These are phyloP conservation scores for Amanita inopinata DNA, from an alignment of 768 basidiomycete species.

Conservation along the genomic window DNA sequence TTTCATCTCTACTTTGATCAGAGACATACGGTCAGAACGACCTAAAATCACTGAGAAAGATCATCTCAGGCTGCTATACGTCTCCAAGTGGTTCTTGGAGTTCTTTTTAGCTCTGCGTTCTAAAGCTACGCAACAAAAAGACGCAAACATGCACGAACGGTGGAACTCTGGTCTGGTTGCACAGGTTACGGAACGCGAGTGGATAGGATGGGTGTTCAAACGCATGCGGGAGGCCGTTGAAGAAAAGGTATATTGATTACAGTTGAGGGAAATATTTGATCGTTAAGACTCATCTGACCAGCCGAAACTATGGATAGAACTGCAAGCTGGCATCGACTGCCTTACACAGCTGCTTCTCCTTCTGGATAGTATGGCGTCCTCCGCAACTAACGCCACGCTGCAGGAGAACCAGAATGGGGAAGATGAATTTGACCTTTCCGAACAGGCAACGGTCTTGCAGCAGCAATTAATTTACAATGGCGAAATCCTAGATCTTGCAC, in stretches of 20 bases:
- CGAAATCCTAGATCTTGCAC: conserved; percentile 82
- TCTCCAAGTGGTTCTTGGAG: conserved; percentile 87
- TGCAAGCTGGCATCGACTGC: conserved; percentile 91
- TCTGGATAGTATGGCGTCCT: conserved; percentile 73
- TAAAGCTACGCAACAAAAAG: conserved; percentile 21
- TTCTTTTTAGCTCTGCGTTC: conserved; percentile 63
- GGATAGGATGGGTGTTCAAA: conserved; percentile 85
- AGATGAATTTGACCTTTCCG: conserved; percentile 36
- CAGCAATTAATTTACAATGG: conserved; percentile 93
- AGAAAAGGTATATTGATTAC: conserved; percentile 75
- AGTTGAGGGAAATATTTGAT: too few species aligned
- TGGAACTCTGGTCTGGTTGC: conserved; percentile 72
- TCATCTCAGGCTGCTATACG: conserved; percentile 77
- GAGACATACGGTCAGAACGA: conserved; percentile 89
- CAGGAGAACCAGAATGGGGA: conserved; percentile 1
- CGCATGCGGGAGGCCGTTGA: conserved; percentile 86
- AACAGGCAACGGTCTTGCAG: conserved; percentile 74
- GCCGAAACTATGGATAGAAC: conserved; percentile 91
- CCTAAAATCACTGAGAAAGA: conserved; percentile 93
- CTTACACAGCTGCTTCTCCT: conserved; percentile 86
- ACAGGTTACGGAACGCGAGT: conserved; percentile 77
- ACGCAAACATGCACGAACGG: conserved; percentile 14
- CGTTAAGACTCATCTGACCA: too few species aligned
- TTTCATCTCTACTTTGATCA: conserved; percentile 78
- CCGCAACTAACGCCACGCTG: conserved; percentile 11